phyloP scores from a whole-genome alignment of 345 rosid genomes.

The Populus deltoides region DNA sequence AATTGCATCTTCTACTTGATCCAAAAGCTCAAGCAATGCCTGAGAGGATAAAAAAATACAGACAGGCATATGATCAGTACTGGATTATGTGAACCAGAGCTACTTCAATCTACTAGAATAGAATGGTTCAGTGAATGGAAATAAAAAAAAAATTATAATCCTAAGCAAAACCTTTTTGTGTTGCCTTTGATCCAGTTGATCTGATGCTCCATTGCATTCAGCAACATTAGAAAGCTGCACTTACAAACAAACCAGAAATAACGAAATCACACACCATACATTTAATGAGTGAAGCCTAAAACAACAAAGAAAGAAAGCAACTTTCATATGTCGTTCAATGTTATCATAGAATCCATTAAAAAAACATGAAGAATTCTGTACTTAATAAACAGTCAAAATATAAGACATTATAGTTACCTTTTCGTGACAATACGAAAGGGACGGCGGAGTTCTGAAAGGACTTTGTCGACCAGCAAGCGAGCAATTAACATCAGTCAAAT shows the following conservation, averaged over 20 bases:
- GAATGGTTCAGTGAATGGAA: neutral
- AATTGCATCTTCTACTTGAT: constrained; percentile 92
- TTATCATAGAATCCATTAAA: neutral
- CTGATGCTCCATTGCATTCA: constrained; percentile 43
- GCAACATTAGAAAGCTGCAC: constrained; percentile 42
- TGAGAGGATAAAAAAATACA: constrained; percentile 25
- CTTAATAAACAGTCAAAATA: neutral
- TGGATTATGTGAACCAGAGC: too few relatives aligned
- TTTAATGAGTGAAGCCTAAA: neutral
- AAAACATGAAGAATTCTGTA: neutral
- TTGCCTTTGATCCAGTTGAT: constrained; percentile 44
- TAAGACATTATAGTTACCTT: constrained; percentile 44
- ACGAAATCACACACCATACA: neutral
- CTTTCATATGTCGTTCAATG: neutral
- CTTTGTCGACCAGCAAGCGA: constrained; percentile 47
- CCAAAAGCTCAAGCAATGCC: constrained; percentile 86
- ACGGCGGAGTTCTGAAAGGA: constrained; percentile 94
- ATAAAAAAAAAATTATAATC: neutral
- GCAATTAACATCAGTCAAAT: constrained; percentile 14
- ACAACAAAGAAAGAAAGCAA: neutral
- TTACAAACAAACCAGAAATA: constrained; percentile 10
- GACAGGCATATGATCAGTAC: neutral
- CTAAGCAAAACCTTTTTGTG: constrained; percentile 69
- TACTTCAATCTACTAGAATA: neutral
- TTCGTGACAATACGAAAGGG: constrained; percentile 54